phyloP scores from a whole-genome alignment of 2,329 filamentous ascomycete genomes.

The Fusarium compactum region DNA sequence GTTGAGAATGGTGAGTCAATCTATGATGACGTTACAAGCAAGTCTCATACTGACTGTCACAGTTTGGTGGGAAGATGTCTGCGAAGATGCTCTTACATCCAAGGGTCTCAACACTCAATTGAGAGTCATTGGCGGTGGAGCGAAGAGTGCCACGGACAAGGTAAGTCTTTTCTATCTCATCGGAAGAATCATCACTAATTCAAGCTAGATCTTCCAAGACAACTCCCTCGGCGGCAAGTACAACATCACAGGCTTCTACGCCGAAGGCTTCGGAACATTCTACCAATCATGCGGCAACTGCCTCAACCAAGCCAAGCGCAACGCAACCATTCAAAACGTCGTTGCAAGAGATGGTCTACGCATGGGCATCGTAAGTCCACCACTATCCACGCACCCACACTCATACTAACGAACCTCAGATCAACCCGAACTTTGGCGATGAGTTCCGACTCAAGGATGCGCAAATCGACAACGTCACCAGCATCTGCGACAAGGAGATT shows the following conservation, averaged over 20 bases:
- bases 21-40: accelerated
- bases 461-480: constrained; percentile 43
- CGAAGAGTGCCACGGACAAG: constrained; percentile 48
- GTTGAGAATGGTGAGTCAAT: constrained; percentile 45
- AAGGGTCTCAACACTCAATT: constrained; percentile 49
- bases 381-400: accelerated
- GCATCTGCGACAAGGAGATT: constrained; percentile 47
- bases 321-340: constrained; percentile 48
- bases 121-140: constrained; percentile 48
- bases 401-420: constrained; percentile 2
- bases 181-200: accelerated
- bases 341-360: constrained; percentile 42
- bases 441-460: constrained; percentile 48
- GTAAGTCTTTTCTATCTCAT: background rate
- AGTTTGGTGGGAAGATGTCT: constrained; percentile 51
- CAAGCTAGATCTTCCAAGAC: constrained; percentile 47
- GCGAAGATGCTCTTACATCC: constrained; percentile 47
- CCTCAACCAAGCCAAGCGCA: constrained; percentile 45
- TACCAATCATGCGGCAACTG: constrained; percentile 50
- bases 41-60: background rate
- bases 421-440: constrained; percentile 49
- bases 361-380: constrained; percentile 43
- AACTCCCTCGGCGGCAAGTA: constrained; percentile 50
- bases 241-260: constrained; percentile 50
- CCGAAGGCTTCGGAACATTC: constrained; percentile 47